These are phyloP conservation scores for Ricinus communis DNA, from an alignment of 345 rosid genomes.

Conservation along the genomic window DNA sequence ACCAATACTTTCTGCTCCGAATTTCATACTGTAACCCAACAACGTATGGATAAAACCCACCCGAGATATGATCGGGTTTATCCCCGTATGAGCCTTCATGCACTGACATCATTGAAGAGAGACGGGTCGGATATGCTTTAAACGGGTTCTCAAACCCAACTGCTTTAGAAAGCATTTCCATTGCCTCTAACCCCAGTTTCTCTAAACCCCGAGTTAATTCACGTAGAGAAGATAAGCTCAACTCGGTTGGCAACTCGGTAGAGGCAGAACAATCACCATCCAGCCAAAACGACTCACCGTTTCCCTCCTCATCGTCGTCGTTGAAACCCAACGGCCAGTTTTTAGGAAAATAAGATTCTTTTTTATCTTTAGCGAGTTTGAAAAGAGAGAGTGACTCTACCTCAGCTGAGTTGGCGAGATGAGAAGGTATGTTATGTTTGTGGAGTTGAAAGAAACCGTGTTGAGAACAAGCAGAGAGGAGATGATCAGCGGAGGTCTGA, in stretches of 20 bases:
- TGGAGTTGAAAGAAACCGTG: constrained; percentile 60
- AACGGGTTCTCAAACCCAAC: constrained; percentile 57
- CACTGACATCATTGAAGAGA: constrained; percentile 55
- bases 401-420: constrained; percentile 64
- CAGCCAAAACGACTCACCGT: constrained; percentile 52
- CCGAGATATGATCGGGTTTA: constrained; percentile 32
- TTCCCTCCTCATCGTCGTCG: constrained; percentile 35
- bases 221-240: constrained; percentile 39
- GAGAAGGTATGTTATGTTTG: constrained; percentile 38
- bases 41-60: constrained; percentile 69
- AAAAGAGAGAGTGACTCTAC: constrained; percentile 52
- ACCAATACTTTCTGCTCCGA: constrained; percentile 38
- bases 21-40: constrained; percentile 70
- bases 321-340: constrained; percentile 82
- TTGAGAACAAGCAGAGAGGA: constrained; percentile 44
- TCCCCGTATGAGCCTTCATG: constrained; percentile 31
- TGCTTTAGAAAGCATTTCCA: constrained; percentile 42
- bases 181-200: constrained; percentile 51
- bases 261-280: constrained; percentile 34
- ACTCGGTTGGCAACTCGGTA: constrained; percentile 33
- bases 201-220: constrained; percentile 50
- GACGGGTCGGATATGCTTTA: constrained; percentile 46
- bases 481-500: constrained; percentile 15
- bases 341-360: constrained; percentile 47
- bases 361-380: constrained; percentile 40